Conservation (phyloP, 1,284 basidiomycete genomes). For the Cutaneotrichosporon daszewskae region DNA sequence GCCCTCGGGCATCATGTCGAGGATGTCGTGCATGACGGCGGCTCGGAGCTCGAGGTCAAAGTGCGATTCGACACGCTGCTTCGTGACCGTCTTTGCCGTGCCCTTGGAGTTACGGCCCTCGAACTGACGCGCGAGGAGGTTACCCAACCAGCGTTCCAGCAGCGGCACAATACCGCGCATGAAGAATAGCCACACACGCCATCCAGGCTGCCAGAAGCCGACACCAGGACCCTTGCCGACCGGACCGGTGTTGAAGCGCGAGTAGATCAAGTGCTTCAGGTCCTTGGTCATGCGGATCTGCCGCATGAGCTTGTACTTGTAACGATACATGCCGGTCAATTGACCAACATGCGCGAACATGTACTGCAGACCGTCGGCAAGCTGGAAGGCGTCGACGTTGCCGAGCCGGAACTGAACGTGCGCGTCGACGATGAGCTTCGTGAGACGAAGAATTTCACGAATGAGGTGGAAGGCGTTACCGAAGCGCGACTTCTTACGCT, state of each 20-base stretch:
- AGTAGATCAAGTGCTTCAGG: constrained; percentile 82
- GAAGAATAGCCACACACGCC: constrained; percentile 99
- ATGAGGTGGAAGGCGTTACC: constrained; percentile 97
- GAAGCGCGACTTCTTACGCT: constrained; percentile 99
- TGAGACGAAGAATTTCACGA: constrained; percentile 93
- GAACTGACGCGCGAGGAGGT: constrained; percentile 94
- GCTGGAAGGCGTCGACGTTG: constrained; percentile 98
- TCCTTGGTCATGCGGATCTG: constrained; percentile 99
- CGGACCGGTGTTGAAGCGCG: constrained; percentile 90
- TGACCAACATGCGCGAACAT: constrained; percentile 97
- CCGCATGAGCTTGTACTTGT: constrained; percentile 95
- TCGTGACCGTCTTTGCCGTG: constrained; percentile 92
- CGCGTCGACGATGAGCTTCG: constrained; percentile 96
- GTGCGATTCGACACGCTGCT: constrained; percentile 97
- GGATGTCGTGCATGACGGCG: constrained; percentile 98
- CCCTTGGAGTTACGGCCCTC: constrained; percentile 96
- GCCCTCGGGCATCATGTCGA: constrained; percentile 94
- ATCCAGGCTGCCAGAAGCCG: constrained; percentile 99
- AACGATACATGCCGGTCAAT: constrained; percentile 96
- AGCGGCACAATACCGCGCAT: constrained; percentile 98
- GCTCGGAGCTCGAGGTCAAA: constrained; percentile 97
- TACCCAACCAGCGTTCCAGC: constrained; percentile 95
- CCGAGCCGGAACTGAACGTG: constrained; percentile 98
- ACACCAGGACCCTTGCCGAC: constrained; percentile 99
- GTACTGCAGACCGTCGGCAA: constrained; percentile 97